A percentile compares a stretch with the other conserved stretches of the same genome.
Evolutionary conservation across 179 eudicot species (phyloP).

Genomic region (Heliamphora pulchella): DNA sequence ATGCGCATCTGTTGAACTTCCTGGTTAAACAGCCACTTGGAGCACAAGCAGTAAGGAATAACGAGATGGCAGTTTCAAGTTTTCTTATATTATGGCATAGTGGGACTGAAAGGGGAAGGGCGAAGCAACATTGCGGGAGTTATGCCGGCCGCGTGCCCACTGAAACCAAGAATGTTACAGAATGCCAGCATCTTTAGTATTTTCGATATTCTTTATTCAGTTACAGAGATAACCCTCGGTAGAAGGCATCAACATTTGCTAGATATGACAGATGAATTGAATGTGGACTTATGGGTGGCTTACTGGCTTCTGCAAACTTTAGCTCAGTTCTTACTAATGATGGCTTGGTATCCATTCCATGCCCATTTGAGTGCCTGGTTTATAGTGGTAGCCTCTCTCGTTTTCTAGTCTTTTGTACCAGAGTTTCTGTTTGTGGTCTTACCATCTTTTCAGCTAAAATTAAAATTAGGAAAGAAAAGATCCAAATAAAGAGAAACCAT

Average conservation of each 20-base stretch:
- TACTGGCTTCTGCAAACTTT: neutral
- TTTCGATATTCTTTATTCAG: neutral
- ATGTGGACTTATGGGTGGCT: no score
- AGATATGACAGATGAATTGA: neutral
- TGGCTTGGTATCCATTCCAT: no score
- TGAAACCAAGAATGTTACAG: neutral
- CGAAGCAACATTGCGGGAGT: neutral
- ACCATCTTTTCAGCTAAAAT: neutral
- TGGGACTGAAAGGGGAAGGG: neutral
- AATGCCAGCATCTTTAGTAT: neutral
- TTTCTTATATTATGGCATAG: no score
- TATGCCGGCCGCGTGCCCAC: neutral
- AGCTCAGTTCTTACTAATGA: no score
- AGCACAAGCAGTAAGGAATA: no score
- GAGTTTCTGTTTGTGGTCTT: neutral
- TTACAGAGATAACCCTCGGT: neutral
- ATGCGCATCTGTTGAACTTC: no score
- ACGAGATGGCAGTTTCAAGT: no score
- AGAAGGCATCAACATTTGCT: neutral
- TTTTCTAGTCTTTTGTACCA: neutral
- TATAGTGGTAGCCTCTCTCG: no score
- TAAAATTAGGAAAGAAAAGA: neutral
- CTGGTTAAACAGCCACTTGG: no score
- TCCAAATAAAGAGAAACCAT: neutral
- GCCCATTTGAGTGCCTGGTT: no score